Evolutionary conservation across 306 rosid species (phyloP).

Genomic region (Vigna trinervia): DNA sequence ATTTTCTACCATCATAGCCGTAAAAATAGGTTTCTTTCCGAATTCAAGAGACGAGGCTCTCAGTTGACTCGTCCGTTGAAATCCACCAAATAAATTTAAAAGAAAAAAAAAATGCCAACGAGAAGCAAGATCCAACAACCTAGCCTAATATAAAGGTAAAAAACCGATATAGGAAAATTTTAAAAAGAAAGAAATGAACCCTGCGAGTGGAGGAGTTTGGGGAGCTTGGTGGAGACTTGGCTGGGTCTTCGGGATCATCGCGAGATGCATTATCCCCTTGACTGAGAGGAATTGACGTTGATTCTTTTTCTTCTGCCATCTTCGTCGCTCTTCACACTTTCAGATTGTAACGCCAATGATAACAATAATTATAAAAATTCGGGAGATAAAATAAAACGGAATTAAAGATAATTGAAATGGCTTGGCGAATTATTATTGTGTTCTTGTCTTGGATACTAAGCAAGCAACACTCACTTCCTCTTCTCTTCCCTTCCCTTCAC

Average conservation of each 20-base stretch:
- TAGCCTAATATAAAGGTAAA: conserved; percentile 22
- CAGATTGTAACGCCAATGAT: background rate
- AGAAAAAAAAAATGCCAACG: background rate
- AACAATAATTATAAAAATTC: no score
- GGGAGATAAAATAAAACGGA: background rate
- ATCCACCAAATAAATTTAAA: background rate
- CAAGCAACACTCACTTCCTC: conserved; percentile 32
- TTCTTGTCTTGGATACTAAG: conserved; percentile 34
- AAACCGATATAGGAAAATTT: background rate
- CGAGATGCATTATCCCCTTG: conserved; percentile 69
- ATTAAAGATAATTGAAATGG: background rate
- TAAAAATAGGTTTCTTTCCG: conserved; percentile 27
- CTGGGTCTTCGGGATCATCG: conserved; percentile 89
- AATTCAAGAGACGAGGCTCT: background rate
- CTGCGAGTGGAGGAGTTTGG: conserved; percentile 89
- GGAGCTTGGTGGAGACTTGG: conserved; percentile 74
- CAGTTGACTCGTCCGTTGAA: conserved; percentile 20
- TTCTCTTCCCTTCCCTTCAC: background rate
- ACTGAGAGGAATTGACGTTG: conserved; percentile 84
- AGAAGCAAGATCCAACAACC: conserved; percentile 37
- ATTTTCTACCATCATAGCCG: background rate
- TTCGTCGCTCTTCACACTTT: conserved; percentile 8
- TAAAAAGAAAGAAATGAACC: conserved; percentile 43
- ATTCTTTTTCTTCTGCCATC: conserved; percentile 86
- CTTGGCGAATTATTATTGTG: background rate